Evolutionary conservation across 177 flowering plant genomes (phyloP).

Genomic region (Vitis hybrid): DNA sequence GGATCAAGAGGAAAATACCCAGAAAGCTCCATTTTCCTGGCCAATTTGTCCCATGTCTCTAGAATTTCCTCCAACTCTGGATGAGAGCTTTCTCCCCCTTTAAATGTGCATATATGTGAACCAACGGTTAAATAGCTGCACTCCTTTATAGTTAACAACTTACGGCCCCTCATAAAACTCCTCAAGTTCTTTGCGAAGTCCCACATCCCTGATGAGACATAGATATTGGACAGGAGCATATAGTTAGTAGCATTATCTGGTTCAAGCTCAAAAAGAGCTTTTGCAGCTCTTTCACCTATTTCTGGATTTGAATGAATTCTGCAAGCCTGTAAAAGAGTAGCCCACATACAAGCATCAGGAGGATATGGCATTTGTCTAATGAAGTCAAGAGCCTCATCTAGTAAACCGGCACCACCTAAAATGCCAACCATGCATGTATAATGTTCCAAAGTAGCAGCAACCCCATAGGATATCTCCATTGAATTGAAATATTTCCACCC

Average conservation of each 20-base stretch:
- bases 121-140: conserved; percentile 31
- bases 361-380: conserved; percentile 27
- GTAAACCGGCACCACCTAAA: conserved; percentile 33
- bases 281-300: conserved; percentile 36
- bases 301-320: conserved; percentile 33
- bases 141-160: conserved; percentile 16
- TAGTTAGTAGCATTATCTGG: conserved; percentile 33
- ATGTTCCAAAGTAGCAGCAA: conserved; percentile 35
- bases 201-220: conserved; percentile 33
- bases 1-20: conserved; percentile 32
- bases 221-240: conserved; percentile 29
- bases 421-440: conserved; percentile 38
- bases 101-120: conserved; percentile 16
- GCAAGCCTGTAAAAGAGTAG: conserved; percentile 38
- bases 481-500: conserved; percentile 37
- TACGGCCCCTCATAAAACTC: conserved; percentile 17
- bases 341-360: conserved; percentile 39
- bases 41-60: conserved; percentile 33
- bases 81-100: conserved; percentile 25
- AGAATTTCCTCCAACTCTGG: conserved; percentile 22
- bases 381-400: conserved; percentile 34
- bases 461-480: conserved; percentile 28
- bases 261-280: conserved; percentile 34
- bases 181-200: conserved; percentile 24
- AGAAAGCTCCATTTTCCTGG: conserved; percentile 26